Evolutionary conservation across 2,329 filamentous ascomycete genomes (phyloP).

Genomic region (Fusarium pseudograminearum): DNA sequence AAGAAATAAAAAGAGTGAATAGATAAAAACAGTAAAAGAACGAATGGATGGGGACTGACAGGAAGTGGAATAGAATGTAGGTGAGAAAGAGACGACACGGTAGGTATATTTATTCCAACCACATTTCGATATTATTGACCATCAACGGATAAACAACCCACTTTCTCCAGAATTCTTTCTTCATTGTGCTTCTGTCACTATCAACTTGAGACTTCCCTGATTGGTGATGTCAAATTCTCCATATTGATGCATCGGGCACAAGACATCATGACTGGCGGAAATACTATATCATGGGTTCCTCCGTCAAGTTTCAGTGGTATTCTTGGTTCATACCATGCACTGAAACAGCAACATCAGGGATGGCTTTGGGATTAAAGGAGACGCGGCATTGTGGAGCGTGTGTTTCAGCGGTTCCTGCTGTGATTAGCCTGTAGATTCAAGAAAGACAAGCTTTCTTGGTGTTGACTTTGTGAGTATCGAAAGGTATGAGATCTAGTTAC

Average conservation of each 20-base stretch:
- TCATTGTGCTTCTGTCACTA: neutral
- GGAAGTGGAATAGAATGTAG: neutral
- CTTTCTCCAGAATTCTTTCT: neutral
- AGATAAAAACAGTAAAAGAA: neutral
- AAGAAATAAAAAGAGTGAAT: constrained; percentile 14
- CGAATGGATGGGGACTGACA: constrained; percentile 6
- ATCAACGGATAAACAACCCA: neutral
- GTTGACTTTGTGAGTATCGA: neutral
- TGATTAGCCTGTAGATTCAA: neutral
- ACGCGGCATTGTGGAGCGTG: constrained; percentile 6
- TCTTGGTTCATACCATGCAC: neutral
- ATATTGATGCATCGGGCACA: neutral
- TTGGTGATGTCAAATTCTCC: neutral
- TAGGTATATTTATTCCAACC: constrained; percentile 16
- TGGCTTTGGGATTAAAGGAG: constrained; percentile 23
- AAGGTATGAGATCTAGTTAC: too few species aligned
- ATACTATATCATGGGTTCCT: neutral
- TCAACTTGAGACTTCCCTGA: constrained; percentile 15
- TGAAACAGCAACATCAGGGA: constrained; percentile 14
- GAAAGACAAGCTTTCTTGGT: constrained; percentile 2
- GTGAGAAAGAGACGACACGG: neutral
- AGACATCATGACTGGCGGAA: constrained; percentile 9
- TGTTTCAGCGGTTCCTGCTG: constrained; percentile 11
- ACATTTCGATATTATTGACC: neutral
- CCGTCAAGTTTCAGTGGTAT: constrained; percentile 17